phyloP scores from a whole-genome alignment of 352 stramenopile species.

The Hyphochytrium catenoides region DNA sequence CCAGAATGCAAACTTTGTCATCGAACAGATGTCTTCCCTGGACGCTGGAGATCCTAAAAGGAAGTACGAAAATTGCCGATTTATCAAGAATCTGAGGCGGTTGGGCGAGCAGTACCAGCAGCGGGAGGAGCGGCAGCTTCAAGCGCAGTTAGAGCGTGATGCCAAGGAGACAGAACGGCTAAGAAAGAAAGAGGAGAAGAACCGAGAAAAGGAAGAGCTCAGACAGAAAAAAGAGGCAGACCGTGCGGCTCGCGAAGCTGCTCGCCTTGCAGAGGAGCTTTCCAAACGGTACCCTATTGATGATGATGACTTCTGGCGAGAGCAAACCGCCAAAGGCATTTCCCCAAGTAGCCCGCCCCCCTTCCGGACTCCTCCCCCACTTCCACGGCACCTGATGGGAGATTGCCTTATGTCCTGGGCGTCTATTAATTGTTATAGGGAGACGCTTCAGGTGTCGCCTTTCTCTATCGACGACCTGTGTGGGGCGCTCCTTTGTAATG shows the following conservation, averaged over 20 bases:
- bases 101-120: slow-evolving; percentile 32
- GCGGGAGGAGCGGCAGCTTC: slow-evolving; percentile 22
- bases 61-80: slow-evolving; percentile 45
- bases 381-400: too few species aligned
- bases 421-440: too few species aligned
- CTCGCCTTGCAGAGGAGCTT: too few species aligned
- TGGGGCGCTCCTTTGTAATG: too few species aligned
- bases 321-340: too few species aligned
- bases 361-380: too few species aligned
- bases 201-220: slow-evolving; percentile 19
- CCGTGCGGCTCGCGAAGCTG: slow-evolving; percentile 2
- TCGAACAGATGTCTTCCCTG: slow-evolving; percentile 39
- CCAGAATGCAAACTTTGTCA: slow-evolving; percentile 53
- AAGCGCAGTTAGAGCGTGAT: slow-evolving; percentile 1
- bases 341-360: too few species aligned
- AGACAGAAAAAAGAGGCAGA: slow-evolving; percentile 6
- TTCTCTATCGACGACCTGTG: too few species aligned
- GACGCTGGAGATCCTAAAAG: slow-evolving; percentile 38
- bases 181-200: slow-evolving; percentile 20
- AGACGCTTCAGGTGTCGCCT: too few species aligned
- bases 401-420: too few species aligned
- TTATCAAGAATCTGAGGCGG: slow-evolving; percentile 50
- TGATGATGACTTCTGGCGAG: too few species aligned
- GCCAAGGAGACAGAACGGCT: slow-evolving; percentile 10
- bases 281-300: slow-evolving; percentile 40